These are phyloP conservation scores for Parathielavia appendiculata DNA, from an alignment of 495 filamentous ascomycete genomes.

Conservation along the genomic window DNA sequence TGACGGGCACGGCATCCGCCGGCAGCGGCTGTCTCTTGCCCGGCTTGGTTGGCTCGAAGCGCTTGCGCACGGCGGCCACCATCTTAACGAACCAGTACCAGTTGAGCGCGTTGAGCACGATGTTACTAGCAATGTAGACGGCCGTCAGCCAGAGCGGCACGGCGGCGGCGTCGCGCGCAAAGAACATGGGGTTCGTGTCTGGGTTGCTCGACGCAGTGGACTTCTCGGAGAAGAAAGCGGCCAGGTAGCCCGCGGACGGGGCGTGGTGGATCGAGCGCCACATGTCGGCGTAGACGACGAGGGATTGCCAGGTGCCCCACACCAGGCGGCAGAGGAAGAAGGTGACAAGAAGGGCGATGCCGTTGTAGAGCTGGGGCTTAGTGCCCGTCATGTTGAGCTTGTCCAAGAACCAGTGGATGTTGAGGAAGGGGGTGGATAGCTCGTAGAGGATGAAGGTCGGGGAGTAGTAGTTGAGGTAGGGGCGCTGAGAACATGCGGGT, in stretches of 20 bases:
- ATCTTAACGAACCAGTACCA: slow-evolving; percentile 97
- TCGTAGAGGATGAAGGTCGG: slow-evolving; percentile 95
- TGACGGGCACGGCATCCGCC: neutral
- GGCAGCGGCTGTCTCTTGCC: slow-evolving; percentile 17
- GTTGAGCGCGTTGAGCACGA: slow-evolving; percentile 80
- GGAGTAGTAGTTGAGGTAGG: slow-evolving; percentile 91
- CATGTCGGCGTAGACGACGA: slow-evolving; percentile 73
- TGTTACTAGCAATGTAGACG: slow-evolving; percentile 70
- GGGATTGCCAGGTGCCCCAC: slow-evolving; percentile 84
- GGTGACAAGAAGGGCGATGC: slow-evolving; percentile 60
- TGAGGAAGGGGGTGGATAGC: slow-evolving; percentile 87
- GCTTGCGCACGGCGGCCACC: slow-evolving; percentile 83
- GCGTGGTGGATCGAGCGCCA: slow-evolving; percentile 53
- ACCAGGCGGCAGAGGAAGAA: slow-evolving; percentile 89
- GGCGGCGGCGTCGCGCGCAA: slow-evolving; percentile 39
- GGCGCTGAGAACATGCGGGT: slow-evolving; percentile 53
- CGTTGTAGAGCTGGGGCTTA: slow-evolving; percentile 75
- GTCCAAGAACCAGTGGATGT: slow-evolving; percentile 99
- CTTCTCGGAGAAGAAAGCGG: slow-evolving; percentile 25
- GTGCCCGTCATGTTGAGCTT: slow-evolving; percentile 93
- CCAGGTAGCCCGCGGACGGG: slow-evolving; percentile 30
- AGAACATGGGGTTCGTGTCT: slow-evolving; percentile 43
- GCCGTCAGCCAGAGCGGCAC: slow-evolving; percentile 77
- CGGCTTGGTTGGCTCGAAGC: slow-evolving; percentile 65
- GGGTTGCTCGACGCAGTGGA: slow-evolving; percentile 31